phyloP scores from a whole-genome alignment of 140 eudicot genomes.

The Erigeron philadelphicus region DNA sequence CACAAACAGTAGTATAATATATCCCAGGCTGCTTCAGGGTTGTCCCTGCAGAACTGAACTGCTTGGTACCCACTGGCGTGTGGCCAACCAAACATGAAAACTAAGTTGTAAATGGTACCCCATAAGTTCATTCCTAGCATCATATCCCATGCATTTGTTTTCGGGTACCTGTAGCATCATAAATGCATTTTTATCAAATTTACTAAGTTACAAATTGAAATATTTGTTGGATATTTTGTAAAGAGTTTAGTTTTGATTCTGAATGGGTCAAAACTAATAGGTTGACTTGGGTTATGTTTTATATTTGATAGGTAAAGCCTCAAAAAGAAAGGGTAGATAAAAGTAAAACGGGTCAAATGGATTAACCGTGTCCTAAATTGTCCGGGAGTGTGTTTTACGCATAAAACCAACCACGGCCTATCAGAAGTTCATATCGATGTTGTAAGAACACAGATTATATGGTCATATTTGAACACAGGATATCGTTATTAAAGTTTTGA shows the following conservation, averaged over 20 bases:
- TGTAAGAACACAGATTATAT: too few species aligned
- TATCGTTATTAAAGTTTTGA: too few species aligned
- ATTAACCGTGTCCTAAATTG: neutral
- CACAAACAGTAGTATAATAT: constrained; percentile 75
- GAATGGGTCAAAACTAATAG: neutral
- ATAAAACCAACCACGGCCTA: too few species aligned
- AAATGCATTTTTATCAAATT: neutral
- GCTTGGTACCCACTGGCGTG: constrained; percentile 84
- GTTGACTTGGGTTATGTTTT: neutral
- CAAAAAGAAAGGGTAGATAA: too few species aligned
- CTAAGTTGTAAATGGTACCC: constrained; percentile 78
- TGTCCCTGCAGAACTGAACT: constrained; percentile 67
- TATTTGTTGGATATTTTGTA: neutral
- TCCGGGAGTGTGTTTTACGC: too few species aligned
- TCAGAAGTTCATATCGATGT: neutral
- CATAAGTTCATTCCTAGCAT: constrained; percentile 98
- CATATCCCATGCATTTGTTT: constrained; percentile 95
- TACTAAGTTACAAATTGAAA: neutral
- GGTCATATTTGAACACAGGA: too few species aligned
- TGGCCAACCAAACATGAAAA: constrained; percentile 95
- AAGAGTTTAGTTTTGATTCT: neutral
- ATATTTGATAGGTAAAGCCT: neutral
- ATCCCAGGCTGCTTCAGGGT: constrained; percentile 96
- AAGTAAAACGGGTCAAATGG: neutral
- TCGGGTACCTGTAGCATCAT: constrained; percentile 56